Conservation (phyloP, 2,329 filamentous ascomycete genomes). For the Arthrobotrys conoides region DNA sequence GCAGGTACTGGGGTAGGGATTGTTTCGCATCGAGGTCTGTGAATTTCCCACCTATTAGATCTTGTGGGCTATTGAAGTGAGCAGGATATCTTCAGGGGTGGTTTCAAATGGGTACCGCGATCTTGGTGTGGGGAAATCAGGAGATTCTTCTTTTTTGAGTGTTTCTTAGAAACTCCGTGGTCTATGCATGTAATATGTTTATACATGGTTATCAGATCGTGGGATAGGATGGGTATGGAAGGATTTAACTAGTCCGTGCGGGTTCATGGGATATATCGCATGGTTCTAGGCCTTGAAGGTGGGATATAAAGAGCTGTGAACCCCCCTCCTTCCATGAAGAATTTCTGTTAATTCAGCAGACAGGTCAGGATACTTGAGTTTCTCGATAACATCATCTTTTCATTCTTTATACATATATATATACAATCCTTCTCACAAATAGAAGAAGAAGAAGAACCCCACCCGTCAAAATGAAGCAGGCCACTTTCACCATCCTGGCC, state of each 20-base stretch:
- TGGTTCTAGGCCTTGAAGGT: background rate
- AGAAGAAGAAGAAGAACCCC: background rate
- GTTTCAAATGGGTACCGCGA: slow-evolving; percentile 31
- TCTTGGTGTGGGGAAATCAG: slow-evolving; percentile 23
- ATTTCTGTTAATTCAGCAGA: slow-evolving; percentile 15
- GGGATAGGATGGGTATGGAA: background rate
- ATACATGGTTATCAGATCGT: slow-evolving; percentile 20
- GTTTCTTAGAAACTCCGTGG: slow-evolving; percentile 1
- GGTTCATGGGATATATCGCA: background rate
- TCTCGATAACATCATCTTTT: background rate
- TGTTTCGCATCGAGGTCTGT: slow-evolving; percentile 10
- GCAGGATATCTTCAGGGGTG: slow-evolving; percentile 29
- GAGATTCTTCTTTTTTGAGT: background rate
- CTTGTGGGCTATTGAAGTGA: background rate
- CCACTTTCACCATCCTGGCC: slow-evolving; percentile 39
- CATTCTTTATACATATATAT: background rate
- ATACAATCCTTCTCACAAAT: background rate
- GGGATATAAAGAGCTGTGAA: slow-evolving; percentile 36
- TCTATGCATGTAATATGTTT: background rate
- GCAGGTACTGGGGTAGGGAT: slow-evolving; percentile 27
- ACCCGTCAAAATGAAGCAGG: slow-evolving; percentile 39
- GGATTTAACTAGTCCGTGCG: too few relatives aligned
- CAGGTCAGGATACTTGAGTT: slow-evolving; percentile 32
- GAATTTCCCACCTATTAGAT: slow-evolving; percentile 54
- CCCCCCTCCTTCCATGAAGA: slow-evolving; percentile 3